Evolutionary conservation across 371 early-diverging fungal genomes (phyloP), one percentile per base, ranked within the genome.

Genomic region (Dichotomocladium elegans): DNA sequence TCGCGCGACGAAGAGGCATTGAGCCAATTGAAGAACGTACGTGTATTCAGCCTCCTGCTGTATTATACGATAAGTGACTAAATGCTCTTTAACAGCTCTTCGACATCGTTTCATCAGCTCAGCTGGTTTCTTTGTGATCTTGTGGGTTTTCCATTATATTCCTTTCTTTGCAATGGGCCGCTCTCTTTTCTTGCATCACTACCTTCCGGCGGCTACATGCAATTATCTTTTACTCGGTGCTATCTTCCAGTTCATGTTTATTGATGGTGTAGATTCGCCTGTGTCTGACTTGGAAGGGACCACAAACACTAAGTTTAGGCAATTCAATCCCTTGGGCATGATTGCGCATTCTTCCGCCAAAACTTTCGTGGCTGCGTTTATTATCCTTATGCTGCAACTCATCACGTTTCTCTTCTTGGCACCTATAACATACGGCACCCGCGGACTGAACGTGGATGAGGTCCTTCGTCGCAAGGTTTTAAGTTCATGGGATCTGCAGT

Each of bases 131-230:
- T 80, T 96, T 53, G 74, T 90, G 27, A 50, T 90, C 4, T 92
- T 88, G 17, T 99, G 94, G 91, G 52, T 79, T 8, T 63, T 94
- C 27, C 99, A 99, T 68, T 98, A 92, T 63, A 33, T 94, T 14
- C 99, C 99, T 3, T 99, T 98, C 80, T 96, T 95, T 75, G 55
- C 91, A 44, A 93, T 96, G 92, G 96, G 94, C 12, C 87, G 99
- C 42, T 86, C 91, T 26, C 76, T 98, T 14, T 99, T 98, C 73
- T 71, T 98, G 47, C 99, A 98, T 74, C 99, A 99, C 72, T 99
- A 99, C 65, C 74, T 98, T 27, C 98, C 98, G 1, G 90, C 94
- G 8, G 80, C 90, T 1, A 79, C 90, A 29, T 80, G 90, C 63
- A 81, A 83, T 40, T 93, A 95, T 65, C 80, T 94, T 60, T 58